Percentiles rank a stretch among this genome's conserved stretches.
These are phyloP conservation scores for Populus pruinosa DNA, from an alignment of 345 rosid genomes.

Conservation along the genomic window DNA sequence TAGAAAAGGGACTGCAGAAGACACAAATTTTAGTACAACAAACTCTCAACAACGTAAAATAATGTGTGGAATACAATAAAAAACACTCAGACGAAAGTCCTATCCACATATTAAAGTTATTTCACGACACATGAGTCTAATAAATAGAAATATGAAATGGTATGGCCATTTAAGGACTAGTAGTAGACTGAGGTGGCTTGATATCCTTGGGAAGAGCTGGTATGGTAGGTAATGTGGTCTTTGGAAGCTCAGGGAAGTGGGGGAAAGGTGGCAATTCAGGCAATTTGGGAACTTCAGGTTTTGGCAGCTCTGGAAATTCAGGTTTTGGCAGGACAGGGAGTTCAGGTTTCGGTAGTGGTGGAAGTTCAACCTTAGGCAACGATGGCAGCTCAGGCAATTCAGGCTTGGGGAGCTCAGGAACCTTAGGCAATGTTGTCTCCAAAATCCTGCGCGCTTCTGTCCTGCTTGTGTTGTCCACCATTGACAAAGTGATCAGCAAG, in stretches of 20 bases:
- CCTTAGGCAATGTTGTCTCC: not conserved
- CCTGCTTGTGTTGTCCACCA: not conserved
- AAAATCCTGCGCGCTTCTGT: not conserved
- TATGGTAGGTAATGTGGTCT: conserved; percentile 8
- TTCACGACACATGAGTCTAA: not conserved
- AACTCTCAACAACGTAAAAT: not conserved
- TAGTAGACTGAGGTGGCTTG: not conserved
- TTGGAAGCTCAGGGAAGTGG: not conserved
- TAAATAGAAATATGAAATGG: not conserved
- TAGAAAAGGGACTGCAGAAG: too few relatives aligned
- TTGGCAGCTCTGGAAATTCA: conserved; percentile 8
- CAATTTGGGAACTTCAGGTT: too few relatives aligned
- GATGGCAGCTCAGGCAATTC: conserved; percentile 10
- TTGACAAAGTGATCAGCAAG: not conserved
- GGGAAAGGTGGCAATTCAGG: too few relatives aligned
- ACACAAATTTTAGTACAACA: not conserved
- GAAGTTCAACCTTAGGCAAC: not conserved
- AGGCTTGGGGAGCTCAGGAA: not conserved
- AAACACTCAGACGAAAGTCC: not conserved
- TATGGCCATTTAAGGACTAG: conserved; percentile 5
- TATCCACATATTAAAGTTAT: not conserved
- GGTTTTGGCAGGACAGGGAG: not conserved
- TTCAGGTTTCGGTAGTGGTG: too few relatives aligned
- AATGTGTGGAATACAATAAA: too few relatives aligned
- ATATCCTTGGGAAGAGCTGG: conserved; percentile 21